A percentile compares a stretch with the other conserved stretches of the same genome.
phyloP scores from a whole-genome alignment of 192 early-diverging fungal species.

The Coemansia sp. region DNA sequence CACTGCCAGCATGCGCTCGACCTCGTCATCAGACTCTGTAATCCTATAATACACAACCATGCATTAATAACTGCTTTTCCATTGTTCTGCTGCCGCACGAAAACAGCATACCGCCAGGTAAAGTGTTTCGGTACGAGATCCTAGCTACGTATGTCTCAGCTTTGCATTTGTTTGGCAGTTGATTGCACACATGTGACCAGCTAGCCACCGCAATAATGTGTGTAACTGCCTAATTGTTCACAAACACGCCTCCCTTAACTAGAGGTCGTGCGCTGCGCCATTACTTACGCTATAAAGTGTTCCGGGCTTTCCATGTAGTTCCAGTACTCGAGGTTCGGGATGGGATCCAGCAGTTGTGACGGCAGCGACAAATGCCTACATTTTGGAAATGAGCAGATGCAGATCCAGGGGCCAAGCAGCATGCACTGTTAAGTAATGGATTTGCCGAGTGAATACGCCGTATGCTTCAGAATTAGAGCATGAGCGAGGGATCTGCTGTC shows the following conservation, averaged over 20 bases:
- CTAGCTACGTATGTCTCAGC: background rate
- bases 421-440: slow-evolving; percentile 11
- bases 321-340: slow-evolving; percentile 76
- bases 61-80: slow-evolving; percentile 7
- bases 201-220: background rate
- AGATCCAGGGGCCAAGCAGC: background rate
- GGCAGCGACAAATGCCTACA: slow-evolving; percentile 69
- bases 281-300: slow-evolving; percentile 60
- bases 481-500: background rate
- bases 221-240: slow-evolving; percentile 4
- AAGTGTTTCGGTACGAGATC: background rate
- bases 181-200: background rate
- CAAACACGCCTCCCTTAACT: background rate
- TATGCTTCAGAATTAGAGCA: too few relatives aligned
- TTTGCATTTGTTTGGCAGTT: background rate
- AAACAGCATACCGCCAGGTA: background rate
- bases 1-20: slow-evolving; percentile 69
- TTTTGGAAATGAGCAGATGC: slow-evolving; percentile 7
- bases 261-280: background rate
- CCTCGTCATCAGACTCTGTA: slow-evolving; percentile 60
- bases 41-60: slow-evolving; percentile 45
- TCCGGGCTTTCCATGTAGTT: slow-evolving; percentile 78
- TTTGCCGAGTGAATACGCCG: slow-evolving; percentile 6
- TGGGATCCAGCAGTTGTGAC: slow-evolving; percentile 67
- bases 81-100: background rate